Conservation (phyloP, 2,329 filamentous ascomycete genomes). For the Trichophyton simii region DNA sequence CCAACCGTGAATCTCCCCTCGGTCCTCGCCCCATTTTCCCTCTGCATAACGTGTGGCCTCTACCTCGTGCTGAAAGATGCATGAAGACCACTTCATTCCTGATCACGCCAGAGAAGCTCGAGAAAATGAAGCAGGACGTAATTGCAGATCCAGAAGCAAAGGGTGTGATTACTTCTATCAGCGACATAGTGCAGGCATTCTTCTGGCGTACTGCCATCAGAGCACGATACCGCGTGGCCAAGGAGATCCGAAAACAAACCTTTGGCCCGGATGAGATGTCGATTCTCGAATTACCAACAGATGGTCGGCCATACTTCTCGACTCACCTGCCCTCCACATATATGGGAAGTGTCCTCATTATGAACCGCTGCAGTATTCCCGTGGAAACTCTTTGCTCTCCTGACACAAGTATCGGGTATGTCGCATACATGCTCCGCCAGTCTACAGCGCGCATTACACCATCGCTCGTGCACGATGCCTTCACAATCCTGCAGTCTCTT, state of each 20-base stretch:
- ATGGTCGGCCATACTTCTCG: conserved; percentile 3
- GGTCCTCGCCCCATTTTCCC: neutral
- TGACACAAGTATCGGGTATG: conserved; percentile 4
- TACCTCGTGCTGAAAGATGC: neutral
- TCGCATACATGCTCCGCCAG: conserved; percentile 2
- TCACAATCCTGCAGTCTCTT: conserved; percentile 4
- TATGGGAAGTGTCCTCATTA: conserved; percentile 4
- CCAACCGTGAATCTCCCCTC: neutral
- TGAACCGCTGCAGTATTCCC: neutral
- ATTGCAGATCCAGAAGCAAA: conserved; percentile 2
- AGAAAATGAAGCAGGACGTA: conserved; percentile 4
- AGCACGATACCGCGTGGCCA: conserved; percentile 4
- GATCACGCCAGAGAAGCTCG: neutral
- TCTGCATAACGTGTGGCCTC: neutral
- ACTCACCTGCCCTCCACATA: conserved; percentile 1
- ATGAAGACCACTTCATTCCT: conserved; percentile 4
- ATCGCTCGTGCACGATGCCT: conserved; percentile 4
- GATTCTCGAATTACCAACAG: conserved; percentile 3
- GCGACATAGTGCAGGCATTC: conserved; percentile 4
- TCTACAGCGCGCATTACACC: conserved; percentile 5
- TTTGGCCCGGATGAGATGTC: conserved; percentile 2
- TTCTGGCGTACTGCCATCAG: conserved; percentile 6
- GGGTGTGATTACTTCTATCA: conserved; percentile 1
- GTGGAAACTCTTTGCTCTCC: neutral
- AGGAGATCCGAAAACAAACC: neutral